Conservation (phyloP, 192 early-diverging fungal species). For the Mortierella antarctica region DNA sequence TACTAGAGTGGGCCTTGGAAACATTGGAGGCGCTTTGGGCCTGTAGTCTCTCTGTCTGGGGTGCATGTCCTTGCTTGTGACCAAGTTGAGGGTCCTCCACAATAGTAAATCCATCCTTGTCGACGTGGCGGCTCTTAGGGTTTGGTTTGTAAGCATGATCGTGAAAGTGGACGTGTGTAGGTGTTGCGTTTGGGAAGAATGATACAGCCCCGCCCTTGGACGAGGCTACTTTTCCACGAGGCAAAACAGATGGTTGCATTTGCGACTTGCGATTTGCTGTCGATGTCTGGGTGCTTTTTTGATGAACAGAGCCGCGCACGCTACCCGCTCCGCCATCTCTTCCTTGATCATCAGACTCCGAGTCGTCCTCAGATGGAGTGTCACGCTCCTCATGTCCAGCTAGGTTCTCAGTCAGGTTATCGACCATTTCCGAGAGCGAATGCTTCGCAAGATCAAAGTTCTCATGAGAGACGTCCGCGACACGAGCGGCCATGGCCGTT, state of each 20-base stretch:
- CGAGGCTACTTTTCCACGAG: neutral
- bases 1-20: neutral
- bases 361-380: no score
- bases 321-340: no score
- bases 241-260: no score
- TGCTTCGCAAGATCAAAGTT: constrained; percentile 2
- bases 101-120: constrained; percentile 20
- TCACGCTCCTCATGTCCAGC: no score
- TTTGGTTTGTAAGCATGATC: constrained; percentile 5
- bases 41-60: neutral
- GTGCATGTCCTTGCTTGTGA: neutral
- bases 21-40: neutral
- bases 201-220: neutral
- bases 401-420: neutral
- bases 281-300: no score
- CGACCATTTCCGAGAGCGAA: neutral
- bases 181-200: neutral
- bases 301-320: no score
- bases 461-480: constrained; percentile 13
- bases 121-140: neutral
- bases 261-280: no score
- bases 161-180: neutral
- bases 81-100: constrained; percentile 3
- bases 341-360: no score
- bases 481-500: neutral